Base-by-base conservation (phyloP, 164 flowering plant species). In the Cinnamomum micranthum region DNA sequence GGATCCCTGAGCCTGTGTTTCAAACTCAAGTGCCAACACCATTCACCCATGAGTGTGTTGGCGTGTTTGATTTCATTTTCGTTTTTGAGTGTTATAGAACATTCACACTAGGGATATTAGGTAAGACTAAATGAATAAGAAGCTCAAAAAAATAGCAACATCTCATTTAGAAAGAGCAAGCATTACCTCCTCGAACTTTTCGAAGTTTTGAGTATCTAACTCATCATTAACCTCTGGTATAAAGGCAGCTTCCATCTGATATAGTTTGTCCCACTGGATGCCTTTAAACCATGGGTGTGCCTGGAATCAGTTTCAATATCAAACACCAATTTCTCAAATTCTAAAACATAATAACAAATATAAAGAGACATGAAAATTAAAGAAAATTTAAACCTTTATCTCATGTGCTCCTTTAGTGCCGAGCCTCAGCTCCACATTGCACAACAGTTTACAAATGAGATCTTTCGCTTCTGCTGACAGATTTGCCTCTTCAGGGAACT, bases 341-440 rank as follows among this genome's bases (percentile, higher is more conserved):
- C 12, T 3, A 35, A 23, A 25, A 70, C 47, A 51, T n/a, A 33
- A n/a, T 58, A 65, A 65, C 51, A 2, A 14, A 27, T 12, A 31
- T 51, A 55, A 51, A 55, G 25, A 17, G 27, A 20, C 14, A 35
- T 19, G 19, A 76, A 22, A 60, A 35, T 24, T 3, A 71, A 69
- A 31, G 11, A 71, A 22, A 35, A 58, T 22, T 3, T 70, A 69
- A 28, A 85, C 88, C 77, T 83, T 85, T 71, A 85, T 84, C 78
- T 89, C 93, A 80, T 83, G 73, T 19, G 89, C 90, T 59, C 93
- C 93, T 76, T 84, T 88, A n/a, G 90, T 80, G 31, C 93, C 93
- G 27, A 89, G 87, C 77, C 93, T 86, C 77, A 82, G 85, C 71
- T 82, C 85, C 22, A 89, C 93, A 80, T 87, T 84, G 80, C 93